Evolutionary conservation across 495 filamentous ascomycete species (phyloP), one percentile per base, ranked within the genome.

Genomic region (Aspergillus nidulans): DNA sequence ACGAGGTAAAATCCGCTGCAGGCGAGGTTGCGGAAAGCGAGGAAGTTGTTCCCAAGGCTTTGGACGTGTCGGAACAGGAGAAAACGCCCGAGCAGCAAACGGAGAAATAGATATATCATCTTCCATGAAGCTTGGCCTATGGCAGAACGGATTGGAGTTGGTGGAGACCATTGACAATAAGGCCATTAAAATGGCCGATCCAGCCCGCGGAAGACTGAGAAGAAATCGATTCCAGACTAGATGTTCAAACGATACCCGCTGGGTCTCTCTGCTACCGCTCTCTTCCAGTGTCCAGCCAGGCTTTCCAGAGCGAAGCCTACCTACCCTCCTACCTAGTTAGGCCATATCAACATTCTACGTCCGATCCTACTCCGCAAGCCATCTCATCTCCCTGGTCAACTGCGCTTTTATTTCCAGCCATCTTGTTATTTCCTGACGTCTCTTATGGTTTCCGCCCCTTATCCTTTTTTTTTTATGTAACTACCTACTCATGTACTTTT

Each of bases 1-100:
- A 49, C 32, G 54, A 68, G 55, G 52, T 64, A 28, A 61, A 70
- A 58, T 48, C 64, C 49, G 63, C 62, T 1, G 20, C 39, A 5
- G 67, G 52, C 49, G 66, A 62, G 55, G 57, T 46, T 21, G 45
- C 69, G 41, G 77, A 81, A 61, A 68, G 63, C 43, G 78, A 76
- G 2, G 61, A 63, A 21, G 55, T 81, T 45, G 60, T 82, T 19
- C 75, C 81, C 49, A 83, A 81, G 68, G 76, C 76, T 40, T 64
- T 65, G 41, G 73, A 77, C 63, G 76, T 82, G 62, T 69, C 70
- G n/a, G 68, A 71, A 52, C 55, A 55, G 42, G 64, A 68, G 60
- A 69, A 60, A 52, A 19, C 62, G 53, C 56, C 53, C 52, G 39
- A 55, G 47, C 42, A 59, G 56, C 56, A 68, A 53, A 62, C 64